Conservation (phyloP, 1,284 basidiomycete genomes). For the Sporisorium scitamineum region DNA sequence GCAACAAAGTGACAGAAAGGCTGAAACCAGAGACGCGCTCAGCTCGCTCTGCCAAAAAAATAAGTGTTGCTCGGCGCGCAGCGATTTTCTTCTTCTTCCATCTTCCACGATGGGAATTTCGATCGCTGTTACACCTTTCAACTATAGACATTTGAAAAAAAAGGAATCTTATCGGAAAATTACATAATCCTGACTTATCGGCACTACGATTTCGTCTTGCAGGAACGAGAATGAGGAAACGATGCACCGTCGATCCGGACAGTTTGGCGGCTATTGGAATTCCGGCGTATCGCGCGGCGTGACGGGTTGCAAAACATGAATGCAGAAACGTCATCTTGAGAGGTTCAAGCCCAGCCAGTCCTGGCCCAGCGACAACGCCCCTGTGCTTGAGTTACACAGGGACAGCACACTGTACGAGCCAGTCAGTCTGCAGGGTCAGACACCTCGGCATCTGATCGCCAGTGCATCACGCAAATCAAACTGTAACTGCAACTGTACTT, state of each 20-base stretch:
- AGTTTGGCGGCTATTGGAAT: conserved; percentile 14
- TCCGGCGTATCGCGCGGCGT: conserved; percentile 28
- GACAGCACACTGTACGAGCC: too few relatives aligned
- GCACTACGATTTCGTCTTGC: too few relatives aligned
- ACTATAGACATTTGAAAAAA: not conserved
- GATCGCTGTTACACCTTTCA: conserved; percentile 4
- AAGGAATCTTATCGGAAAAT: not conserved
- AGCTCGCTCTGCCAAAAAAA: not conserved
- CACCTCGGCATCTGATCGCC: too few relatives aligned
- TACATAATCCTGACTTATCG: conserved; percentile 12
- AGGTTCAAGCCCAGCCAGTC: too few relatives aligned
- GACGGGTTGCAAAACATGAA: not conserved
- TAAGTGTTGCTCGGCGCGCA: conserved; percentile 34
- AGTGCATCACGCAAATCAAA: too few relatives aligned
- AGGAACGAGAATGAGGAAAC: too few relatives aligned
- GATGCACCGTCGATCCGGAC: conserved; percentile 24
- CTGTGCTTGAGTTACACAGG: too few relatives aligned
- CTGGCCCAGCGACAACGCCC: too few relatives aligned
- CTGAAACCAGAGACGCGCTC: conserved; percentile 10
- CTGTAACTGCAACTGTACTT: too few relatives aligned
- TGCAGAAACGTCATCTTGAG: not conserved
- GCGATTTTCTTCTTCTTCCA: conserved; percentile 29
- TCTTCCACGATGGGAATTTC: conserved; percentile 26
- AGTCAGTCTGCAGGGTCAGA: too few relatives aligned
- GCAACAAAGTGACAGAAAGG: conserved; percentile 26